Conservation (phyloP, 768 basidiomycete species). For the Mycena albidolilacea region DNA sequence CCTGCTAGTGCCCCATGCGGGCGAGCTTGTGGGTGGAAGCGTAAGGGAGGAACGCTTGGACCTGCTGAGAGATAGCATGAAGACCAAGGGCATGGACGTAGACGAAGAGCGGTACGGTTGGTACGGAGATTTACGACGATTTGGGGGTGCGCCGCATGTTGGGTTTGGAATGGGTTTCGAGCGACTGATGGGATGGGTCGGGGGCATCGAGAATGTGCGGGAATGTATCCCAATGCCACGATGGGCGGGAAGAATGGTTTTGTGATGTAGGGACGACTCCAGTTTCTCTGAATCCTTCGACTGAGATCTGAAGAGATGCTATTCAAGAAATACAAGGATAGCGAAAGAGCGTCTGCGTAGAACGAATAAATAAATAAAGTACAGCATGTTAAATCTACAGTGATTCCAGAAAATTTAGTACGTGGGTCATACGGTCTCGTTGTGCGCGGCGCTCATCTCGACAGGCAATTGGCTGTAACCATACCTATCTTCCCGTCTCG, state of each 20-base stretch:
- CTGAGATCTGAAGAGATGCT: background rate
- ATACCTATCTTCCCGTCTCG: conserved; percentile 54
- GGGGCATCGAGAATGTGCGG: conserved; percentile 90
- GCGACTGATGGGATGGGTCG: conserved; percentile 88
- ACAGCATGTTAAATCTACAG: conserved; percentile 21
- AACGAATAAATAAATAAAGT: conserved; percentile 26
- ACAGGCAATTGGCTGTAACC: conserved; percentile 83
- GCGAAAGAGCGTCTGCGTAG: background rate
- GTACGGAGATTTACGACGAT: conserved; percentile 89
- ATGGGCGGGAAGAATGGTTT: conserved; percentile 85
- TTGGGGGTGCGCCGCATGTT: conserved; percentile 92
- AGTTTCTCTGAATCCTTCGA: background rate
- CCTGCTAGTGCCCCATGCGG: conserved; percentile 87
- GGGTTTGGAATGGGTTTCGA: conserved; percentile 99
- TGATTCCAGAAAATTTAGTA: background rate
- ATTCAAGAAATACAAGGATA: conserved; percentile 8
- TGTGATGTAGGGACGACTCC: conserved; percentile 53
- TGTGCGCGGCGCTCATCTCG: conserved; percentile 64
- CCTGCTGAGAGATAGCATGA: conserved; percentile 67
- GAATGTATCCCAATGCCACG: conserved; percentile 95
- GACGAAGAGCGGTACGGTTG: conserved; percentile 63
- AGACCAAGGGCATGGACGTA: conserved; percentile 52
- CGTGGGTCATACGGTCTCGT: conserved; percentile 17
- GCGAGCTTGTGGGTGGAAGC: conserved; percentile 94
- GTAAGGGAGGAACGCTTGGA: conserved; percentile 84